A percentile compares a stretch with the other conserved stretches of the same genome.
Evolutionary conservation across 1,284 basidiomycete genomes (phyloP).

Genomic region (Ceraceosorus bombacis): DNA sequence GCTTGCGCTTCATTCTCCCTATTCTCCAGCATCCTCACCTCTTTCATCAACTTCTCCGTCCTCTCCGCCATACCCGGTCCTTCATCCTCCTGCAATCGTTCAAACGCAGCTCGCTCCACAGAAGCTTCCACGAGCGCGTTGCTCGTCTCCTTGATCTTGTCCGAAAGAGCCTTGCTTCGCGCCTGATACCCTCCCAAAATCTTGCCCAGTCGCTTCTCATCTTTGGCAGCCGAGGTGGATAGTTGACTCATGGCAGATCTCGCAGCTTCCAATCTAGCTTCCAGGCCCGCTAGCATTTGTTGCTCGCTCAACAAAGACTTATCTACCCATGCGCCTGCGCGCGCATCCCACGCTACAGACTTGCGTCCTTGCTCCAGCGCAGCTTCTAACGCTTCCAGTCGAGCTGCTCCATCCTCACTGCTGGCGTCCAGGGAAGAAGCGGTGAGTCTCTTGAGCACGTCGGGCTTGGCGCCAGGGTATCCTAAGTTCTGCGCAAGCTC

Average conservation of each 20-base stretch:
- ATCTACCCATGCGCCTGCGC: slow-evolving; percentile 63
- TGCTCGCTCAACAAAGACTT: slow-evolving; percentile 57
- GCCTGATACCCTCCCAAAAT: slow-evolving; percentile 83
- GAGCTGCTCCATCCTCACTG: slow-evolving; percentile 54
- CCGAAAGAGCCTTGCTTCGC: slow-evolving; percentile 63
- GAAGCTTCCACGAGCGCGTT: slow-evolving; percentile 21
- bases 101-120: slow-evolving; percentile 30
- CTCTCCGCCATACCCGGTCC: slow-evolving; percentile 29
- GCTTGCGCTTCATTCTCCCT: slow-evolving; percentile 31
- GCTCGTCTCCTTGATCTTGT: slow-evolving; percentile 39
- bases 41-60: slow-evolving; percentile 26
- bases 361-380: slow-evolving; percentile 49
- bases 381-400: slow-evolving; percentile 59
- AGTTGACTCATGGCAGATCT: slow-evolving; percentile 73
- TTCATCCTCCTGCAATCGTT: slow-evolving; percentile 31
- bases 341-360: slow-evolving; percentile 60
- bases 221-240: slow-evolving; percentile 70
- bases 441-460: slow-evolving; percentile 58
- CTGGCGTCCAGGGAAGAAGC: slow-evolving; percentile 9
- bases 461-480: slow-evolving; percentile 71
- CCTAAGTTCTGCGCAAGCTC: slow-evolving; percentile 75
- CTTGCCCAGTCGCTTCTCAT: slow-evolving; percentile 83
- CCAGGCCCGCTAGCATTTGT: slow-evolving; percentile 62
- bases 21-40: slow-evolving; percentile 31
- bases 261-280: slow-evolving; percentile 58